A percentile compares a stretch with the other conserved stretches of the same genome.
These are phyloP conservation scores for Sporobolomyces roseus DNA, from an alignment of 768 basidiomycete genomes.

Conservation along the genomic window DNA sequence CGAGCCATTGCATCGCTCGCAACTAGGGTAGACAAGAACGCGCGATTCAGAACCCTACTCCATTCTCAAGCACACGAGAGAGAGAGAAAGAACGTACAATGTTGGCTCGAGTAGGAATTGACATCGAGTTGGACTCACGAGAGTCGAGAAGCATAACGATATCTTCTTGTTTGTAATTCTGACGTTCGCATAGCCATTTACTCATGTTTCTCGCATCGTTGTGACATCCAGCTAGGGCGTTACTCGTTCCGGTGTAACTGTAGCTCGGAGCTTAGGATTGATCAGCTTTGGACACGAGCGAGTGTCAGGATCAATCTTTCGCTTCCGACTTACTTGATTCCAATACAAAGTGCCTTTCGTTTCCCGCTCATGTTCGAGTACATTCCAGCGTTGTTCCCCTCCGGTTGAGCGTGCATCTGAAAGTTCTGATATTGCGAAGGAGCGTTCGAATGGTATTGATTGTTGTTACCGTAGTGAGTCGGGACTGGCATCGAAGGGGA, in stretches of 20 bases:
- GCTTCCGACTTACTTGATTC: slow-evolving; percentile 56
- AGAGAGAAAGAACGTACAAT: slow-evolving; percentile 56
- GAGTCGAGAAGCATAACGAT: slow-evolving; percentile 85
- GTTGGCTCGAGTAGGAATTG: slow-evolving; percentile 71
- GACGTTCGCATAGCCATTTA: slow-evolving; percentile 54
- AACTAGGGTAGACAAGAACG: no score
- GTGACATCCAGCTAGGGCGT: slow-evolving; percentile 77
- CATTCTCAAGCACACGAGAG: no score
- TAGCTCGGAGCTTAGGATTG: background rate
- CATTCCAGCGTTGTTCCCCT: slow-evolving; percentile 24
- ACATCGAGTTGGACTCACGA: slow-evolving; percentile 56
- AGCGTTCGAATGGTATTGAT: slow-evolving; percentile 19
- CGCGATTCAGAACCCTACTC: no score
- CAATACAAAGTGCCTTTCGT: slow-evolving; percentile 84
- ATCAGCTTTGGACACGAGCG: no score
- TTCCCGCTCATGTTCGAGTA: slow-evolving; percentile 56
- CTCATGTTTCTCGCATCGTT: slow-evolving; percentile 83
- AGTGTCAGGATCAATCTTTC: no score
- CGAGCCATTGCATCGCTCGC: slow-evolving; percentile 88
- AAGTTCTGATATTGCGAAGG: slow-evolving; percentile 42
- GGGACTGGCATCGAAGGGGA: slow-evolving; percentile 11
- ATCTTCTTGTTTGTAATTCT: slow-evolving; percentile 64
- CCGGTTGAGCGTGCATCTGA: slow-evolving; percentile 36
- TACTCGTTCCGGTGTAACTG: slow-evolving; percentile 68
- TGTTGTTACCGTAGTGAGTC: slow-evolving; percentile 26